Conservation (phyloP, 2,329 filamentous ascomycete genomes). For the Pseudogymnoascus sp. region DNA sequence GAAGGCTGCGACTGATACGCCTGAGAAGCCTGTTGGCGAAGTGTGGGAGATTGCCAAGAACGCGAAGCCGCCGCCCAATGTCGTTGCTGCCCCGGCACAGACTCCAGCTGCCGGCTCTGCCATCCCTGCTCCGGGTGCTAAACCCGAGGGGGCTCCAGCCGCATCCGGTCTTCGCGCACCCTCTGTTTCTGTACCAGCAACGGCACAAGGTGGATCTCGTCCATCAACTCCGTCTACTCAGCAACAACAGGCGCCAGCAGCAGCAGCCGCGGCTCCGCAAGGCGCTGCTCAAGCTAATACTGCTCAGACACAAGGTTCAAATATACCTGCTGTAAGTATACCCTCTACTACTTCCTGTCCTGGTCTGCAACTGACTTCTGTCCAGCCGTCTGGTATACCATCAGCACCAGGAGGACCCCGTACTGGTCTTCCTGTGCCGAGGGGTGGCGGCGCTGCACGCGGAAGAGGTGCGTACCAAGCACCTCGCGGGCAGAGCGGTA, state of each 20-base stretch:
- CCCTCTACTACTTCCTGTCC: neutral
- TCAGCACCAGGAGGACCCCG: neutral
- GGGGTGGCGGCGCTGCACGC: neutral
- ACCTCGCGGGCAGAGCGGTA: slow-evolving; percentile 13
- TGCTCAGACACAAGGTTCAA: neutral
- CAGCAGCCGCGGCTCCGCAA: neutral
- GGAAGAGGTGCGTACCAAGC: slow-evolving; percentile 10
- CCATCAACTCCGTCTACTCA: slow-evolving; percentile 1
- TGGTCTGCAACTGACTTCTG: neutral
- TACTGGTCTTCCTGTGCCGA: slow-evolving; percentile 11
- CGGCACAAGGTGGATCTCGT: neutral
- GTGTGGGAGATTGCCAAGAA: slow-evolving; percentile 77
- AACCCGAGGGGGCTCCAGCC: slow-evolving; percentile 7
- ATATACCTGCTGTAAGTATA: slow-evolving; percentile 8
- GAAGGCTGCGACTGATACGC: slow-evolving; percentile 76
- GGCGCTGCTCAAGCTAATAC: neutral
- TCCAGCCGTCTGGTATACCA: slow-evolving; percentile 5
- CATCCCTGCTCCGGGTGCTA: slow-evolving; percentile 3
- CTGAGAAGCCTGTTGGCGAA: slow-evolving; percentile 71
- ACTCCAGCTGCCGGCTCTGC: slow-evolving; percentile 10
- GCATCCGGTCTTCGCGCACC: neutral
- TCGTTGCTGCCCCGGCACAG: slow-evolving; percentile 13
- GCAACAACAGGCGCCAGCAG: neutral
- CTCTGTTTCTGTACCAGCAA: slow-evolving; percentile 8
- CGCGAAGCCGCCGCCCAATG: slow-evolving; percentile 40